Evolutionary conservation across 2,329 filamentous ascomycete genomes (phyloP), one percentile per base, ranked within the genome.

Genomic region (Pseudogymnoascus sp.): DNA sequence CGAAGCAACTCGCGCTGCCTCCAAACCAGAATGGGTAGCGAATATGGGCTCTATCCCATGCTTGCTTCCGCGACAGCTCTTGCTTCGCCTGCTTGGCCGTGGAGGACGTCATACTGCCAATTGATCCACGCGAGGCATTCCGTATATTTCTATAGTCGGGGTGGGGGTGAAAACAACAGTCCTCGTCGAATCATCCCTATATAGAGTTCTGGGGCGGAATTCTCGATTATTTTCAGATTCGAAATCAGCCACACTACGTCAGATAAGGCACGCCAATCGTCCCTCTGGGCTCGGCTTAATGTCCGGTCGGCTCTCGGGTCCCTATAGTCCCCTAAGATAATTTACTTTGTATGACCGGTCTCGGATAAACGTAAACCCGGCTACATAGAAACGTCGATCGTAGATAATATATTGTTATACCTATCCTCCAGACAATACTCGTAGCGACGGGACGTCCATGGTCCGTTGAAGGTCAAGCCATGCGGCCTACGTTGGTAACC

Each of bases 1-100:
- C 93, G 79, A 94, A 87, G 73, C 90, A 95, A 71, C 90, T 94
- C 58, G 93, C 92, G 73, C 90, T 96, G 61, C 94, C 94, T 65
- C 94, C 94, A 74, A 99, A 97, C 94, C 93, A 97, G 76, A 93
- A 93, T 8, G 89, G 89, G 76, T 93, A 93, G 30, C 70, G 66
- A 20, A 77, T 61, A 57, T 65, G 59, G 50, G 64, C 69, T 59
- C 70, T 68, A 62, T 71, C 68, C 63, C 36, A 63, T 30, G 61
- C 61, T 54, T 66, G 63, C 62, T 67, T 67, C 47, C 59, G 33
- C 33, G 63, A 60, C 38, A 63, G 61, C 61, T 67, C 62, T 62
- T 62, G 62, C 36, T 61, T 65, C 39, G 61, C 39, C 60, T 66
- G 58, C 64, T 63, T 59, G 57, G 63, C 47, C 30, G 39, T 62